Base-by-base conservation (phyloP, 768 basidiomycete genomes). In the Kwoniella newhampshirensis region DNA sequence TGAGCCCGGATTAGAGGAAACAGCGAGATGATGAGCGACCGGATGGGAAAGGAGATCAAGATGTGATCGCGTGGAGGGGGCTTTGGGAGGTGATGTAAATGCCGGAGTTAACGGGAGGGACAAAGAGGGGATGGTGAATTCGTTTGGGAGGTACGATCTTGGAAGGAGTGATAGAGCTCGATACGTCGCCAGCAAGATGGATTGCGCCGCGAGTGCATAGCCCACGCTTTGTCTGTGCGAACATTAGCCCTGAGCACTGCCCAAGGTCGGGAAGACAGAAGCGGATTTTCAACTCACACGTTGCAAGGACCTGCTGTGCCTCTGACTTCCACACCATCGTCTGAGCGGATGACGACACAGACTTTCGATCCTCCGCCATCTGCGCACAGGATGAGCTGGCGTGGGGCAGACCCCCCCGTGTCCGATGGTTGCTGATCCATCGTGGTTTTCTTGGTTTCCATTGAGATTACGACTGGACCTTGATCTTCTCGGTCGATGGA, bases 351-450 rank as follows among this genome's bases (percentile, higher is more conserved):
- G 11, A 64, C 67, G 1, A 68, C 66, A 23, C 62, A 68, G 32
- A 68, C 62, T 25, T 68, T 66, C 2, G 75, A 74, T 12, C 73
- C 75, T 1, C 75, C 74, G 8, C 67, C 74, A 54, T 75, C 74
- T 7, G 66, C 70, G 47, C 74, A 74, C 8, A 75, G 59, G 20
- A 66, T 59, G 26, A 73, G 64, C 23, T 21, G 46, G 26, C 41
- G 54, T n/a, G 41, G 27, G 26, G 9, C 20, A 17, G 49, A n/a
- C n/a, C n/a, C n/a, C n/a, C n/a, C n/a, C n/a, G n/a, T n/a, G n/a
- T n/a, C n/a, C n/a, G n/a, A n/a, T n/a, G n/a, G n/a, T n/a, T n/a
- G n/a, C n/a, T n/a, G n/a, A n/a, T n/a, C n/a, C n/a, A n/a, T n/a
- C n/a, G n/a, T n/a, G n/a, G n/a, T n/a, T n/a, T n/a, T n/a, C n/a